Base-by-base conservation (phyloP, 176 grass and related monocot species). In the Aegilops longissima region DNA sequence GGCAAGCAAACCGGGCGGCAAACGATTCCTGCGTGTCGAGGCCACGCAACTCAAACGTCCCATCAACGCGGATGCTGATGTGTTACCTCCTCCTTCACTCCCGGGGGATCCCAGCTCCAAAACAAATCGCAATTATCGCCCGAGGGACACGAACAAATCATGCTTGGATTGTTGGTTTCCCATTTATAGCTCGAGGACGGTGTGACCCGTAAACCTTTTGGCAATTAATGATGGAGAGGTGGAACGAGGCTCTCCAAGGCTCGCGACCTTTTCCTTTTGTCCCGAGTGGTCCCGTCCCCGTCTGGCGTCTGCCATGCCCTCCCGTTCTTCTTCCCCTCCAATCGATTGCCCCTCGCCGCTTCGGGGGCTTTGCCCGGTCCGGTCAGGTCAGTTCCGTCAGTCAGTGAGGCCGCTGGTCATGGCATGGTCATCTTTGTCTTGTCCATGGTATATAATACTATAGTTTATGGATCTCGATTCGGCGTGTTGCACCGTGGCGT, bases 201-300 rank as follows among this genome's bases (percentile, higher is more conserved):
- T 0, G 27, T 2, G 82, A 9, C 40, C 52, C 10, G 38, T n/a
- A 21, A 59, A 35, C 64, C 88, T 90, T 90, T 82, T 90, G 79
- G 84, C 73, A 90, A 72, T 83, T 86, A 71, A 90, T 86, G 88
- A 71, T 72, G 79, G 29, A 83, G 83, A 87, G 84, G 12, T 74
- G 66, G 47, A 71, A 66, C 3, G 79, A 66, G 80, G 80, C 21
- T 38, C 76, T 77, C 79, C 73, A 86, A 76, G 88, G 83, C 68
- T 30, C 61, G 76, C 18, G 56, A 4, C 45, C 16, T 61, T 75
- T 78, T 69, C 52, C 61, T 84, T 90, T 74, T 70, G 85, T 85
- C 84, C 81, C n/a, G 20, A 23, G 78, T 68, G 85, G 85, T 88
- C 65, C 90, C 38, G 45, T 21, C 66, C 31, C 51, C 27, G 27